Percentiles rank a stretch among this genome's conserved stretches.
phyloP scores from a whole-genome alignment of 257 asterid genomes.

The Penstemon davidsonii region DNA sequence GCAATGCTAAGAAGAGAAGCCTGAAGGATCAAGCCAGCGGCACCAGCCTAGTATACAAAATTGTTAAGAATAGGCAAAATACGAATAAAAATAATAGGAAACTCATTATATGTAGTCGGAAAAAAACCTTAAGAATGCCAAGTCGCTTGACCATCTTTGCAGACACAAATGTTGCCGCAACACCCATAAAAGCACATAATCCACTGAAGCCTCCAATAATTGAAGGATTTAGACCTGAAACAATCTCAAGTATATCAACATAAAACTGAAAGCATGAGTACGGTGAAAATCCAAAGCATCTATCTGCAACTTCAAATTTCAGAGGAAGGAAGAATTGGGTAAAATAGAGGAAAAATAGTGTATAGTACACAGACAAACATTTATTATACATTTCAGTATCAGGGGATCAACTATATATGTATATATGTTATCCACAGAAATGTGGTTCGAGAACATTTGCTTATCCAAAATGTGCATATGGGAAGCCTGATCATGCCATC shows the following conservation, averaged over 20 bases:
- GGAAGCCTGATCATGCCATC: background rate
- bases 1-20: conserved; percentile 83
- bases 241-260: conserved; percentile 21
- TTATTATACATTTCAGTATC: conserved; percentile 4
- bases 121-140: conserved; percentile 72
- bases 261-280: background rate
- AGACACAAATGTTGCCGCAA: conserved; percentile 85
- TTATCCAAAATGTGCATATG: background rate
- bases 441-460: background rate
- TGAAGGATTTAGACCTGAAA: conserved; percentile 88
- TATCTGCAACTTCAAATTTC: conserved; percentile 15
- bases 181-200: conserved; percentile 89
- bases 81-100: conserved; percentile 7
- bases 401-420: background rate
- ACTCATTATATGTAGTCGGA: background rate
- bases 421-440: background rate
- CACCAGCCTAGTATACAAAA: conserved; percentile 78
- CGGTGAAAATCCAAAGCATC: background rate
- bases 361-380: background rate
- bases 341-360: background rate
- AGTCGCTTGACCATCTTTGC: conserved; percentile 73
- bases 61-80: conserved; percentile 25
- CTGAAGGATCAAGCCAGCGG: conserved; percentile 85
- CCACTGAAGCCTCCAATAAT: conserved; percentile 91
- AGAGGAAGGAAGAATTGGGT: background rate